A percentile compares a stretch with the other conserved stretches of the same genome.
phyloP scores from a whole-genome alignment of 2,329 filamentous ascomycete genomes.

The Penicillium verrucosum region DNA sequence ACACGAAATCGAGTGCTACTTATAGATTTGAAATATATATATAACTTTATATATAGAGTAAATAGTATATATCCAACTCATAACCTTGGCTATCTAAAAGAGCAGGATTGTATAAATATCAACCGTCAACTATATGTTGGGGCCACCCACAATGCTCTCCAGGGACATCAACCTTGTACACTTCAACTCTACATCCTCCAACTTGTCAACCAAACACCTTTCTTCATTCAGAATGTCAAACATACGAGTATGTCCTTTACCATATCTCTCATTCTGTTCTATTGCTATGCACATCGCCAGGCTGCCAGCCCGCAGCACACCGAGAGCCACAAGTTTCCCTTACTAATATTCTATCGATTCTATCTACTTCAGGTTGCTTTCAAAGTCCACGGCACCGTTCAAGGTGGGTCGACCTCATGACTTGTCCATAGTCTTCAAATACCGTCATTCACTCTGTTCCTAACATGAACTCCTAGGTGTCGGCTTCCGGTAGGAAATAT shows the following conservation, averaged over 20 bases:
- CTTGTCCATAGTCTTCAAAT: background rate
- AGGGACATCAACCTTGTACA: background rate
- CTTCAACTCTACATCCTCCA: background rate
- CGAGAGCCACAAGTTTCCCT: background rate
- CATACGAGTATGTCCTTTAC: slow-evolving; percentile 14
- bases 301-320: background rate
- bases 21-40: background rate
- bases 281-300: background rate
- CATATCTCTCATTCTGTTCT: background rate
- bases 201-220: background rate
- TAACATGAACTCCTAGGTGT: slow-evolving; percentile 26
- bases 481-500: slow-evolving; percentile 31
- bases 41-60: background rate
- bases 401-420: slow-evolving; percentile 51
- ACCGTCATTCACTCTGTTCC: background rate
- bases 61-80: background rate
- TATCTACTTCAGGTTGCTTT: slow-evolving; percentile 34
- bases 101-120: background rate
- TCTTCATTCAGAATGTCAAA: slow-evolving; percentile 17
- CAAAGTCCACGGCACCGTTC: slow-evolving; percentile 64
- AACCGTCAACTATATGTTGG: background rate
- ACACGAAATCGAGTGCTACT: background rate
- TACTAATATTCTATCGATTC: slow-evolving; percentile 1
- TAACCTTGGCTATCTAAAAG: background rate
- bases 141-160: background rate